Evolutionary conservation across 2,329 filamentous ascomycete genomes (phyloP).

Genomic region (Pezicula neosporulosa): DNA sequence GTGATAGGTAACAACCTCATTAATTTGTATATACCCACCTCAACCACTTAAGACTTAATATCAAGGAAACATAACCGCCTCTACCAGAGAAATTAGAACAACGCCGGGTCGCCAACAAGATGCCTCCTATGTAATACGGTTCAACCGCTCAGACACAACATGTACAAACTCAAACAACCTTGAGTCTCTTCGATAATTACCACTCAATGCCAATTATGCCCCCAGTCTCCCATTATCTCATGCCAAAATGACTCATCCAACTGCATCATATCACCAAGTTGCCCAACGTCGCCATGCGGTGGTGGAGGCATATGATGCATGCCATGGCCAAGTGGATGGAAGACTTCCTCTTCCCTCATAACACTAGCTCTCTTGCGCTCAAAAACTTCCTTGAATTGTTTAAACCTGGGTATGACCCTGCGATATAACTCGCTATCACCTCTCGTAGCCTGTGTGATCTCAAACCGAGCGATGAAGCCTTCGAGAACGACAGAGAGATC

Average conservation of each 20-base stretch:
- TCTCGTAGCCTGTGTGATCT: neutral
- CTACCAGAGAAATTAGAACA: too few species aligned
- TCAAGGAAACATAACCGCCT: too few species aligned
- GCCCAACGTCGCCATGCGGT: neutral
- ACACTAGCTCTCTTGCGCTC: neutral
- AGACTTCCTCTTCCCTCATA: neutral
- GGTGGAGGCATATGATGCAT: neutral
- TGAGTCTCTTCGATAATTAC: too few species aligned
- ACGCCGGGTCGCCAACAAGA: too few species aligned
- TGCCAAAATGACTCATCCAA: conserved; percentile 4
- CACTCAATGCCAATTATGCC: neutral
- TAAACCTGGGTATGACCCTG: neutral
- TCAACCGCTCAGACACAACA: too few species aligned
- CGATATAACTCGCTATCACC: neutral
- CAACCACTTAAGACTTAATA: too few species aligned
- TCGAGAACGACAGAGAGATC: conserved; percentile 5
- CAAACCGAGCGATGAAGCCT: neutral
- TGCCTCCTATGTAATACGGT: too few species aligned
- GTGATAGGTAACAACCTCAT: too few species aligned
- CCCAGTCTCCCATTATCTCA: conserved; percentile 3
- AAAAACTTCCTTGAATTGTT: conserved; percentile 2
- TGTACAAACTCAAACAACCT: too few species aligned
- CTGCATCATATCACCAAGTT: neutral
- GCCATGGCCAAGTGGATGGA: neutral
- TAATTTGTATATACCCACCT: too few species aligned